phyloP scores from a whole-genome alignment of 2,329 filamentous ascomycete genomes.

The Fusarium tupiense region DNA sequence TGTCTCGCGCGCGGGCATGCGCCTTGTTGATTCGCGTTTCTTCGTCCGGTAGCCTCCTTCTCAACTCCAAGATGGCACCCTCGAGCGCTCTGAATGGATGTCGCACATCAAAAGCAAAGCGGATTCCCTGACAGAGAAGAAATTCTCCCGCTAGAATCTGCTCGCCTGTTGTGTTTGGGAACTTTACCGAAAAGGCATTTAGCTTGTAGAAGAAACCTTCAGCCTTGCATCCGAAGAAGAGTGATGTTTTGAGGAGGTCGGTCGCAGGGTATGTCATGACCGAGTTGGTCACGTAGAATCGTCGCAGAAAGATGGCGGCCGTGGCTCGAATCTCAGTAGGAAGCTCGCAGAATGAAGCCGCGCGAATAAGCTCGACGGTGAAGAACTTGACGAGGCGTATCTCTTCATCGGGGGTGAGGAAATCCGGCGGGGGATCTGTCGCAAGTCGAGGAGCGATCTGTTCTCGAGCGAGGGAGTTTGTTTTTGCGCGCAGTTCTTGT shows the following conservation, averaged over 20 bases:
- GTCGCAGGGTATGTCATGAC: constrained; percentile 96
- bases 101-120: constrained; percentile 92
- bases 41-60: constrained; percentile 71
- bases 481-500: constrained; percentile 75
- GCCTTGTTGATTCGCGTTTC: constrained; percentile 65
- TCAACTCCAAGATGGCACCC: constrained; percentile 84
- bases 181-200: constrained; percentile 72
- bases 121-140: constrained; percentile 87
- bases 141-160: constrained; percentile 93
- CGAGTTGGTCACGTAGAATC: constrained; percentile 96
- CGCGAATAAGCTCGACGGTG: constrained; percentile 66
- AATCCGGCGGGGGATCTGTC: constrained; percentile 71
- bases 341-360: constrained; percentile 63
- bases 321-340: constrained; percentile 68
- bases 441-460: constrained; percentile 69
- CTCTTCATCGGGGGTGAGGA: constrained; percentile 86
- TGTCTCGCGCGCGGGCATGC: constrained; percentile 76
- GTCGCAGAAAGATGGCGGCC: constrained; percentile 87
- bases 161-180: constrained; percentile 77
- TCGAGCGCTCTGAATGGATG: constrained; percentile 91
- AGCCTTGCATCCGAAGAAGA: constrained; percentile 94
- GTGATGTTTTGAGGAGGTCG: constrained; percentile 85
- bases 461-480: constrained; percentile 76
- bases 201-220: constrained; percentile 81
- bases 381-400: constrained; percentile 83